These are phyloP conservation scores for Trichopus zeylanicus DNA, from an alignment of 116 monocot genomes.

Conservation along the genomic window DNA sequence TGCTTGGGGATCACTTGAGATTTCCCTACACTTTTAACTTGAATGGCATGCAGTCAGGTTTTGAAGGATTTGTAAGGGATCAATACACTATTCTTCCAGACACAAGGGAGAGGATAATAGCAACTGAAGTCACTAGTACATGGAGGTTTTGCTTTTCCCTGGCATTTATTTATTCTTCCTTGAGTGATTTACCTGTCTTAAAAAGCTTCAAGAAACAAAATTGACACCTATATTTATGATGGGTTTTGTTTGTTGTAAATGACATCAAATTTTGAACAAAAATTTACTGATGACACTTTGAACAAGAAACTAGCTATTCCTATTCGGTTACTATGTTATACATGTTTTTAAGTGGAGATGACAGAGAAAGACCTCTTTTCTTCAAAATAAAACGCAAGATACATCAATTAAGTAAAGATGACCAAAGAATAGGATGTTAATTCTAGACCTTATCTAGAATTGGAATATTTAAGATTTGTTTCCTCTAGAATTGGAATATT, in stretches of 20 bases:
- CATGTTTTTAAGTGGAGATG: no score
- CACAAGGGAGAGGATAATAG: slow-evolving; percentile 85
- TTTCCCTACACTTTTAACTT: not conserved
- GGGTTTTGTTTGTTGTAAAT: no score
- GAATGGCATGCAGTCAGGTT: slow-evolving; percentile 64
- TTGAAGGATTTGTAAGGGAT: slow-evolving; percentile 88
- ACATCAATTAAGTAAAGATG: no score
- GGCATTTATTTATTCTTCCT: not conserved
- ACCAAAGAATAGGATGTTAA: no score
- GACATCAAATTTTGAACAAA: no score
- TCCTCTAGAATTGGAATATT: not conserved
- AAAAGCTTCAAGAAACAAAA: not conserved
- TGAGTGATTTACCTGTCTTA: not conserved
- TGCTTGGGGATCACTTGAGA: not conserved
- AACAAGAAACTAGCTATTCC: no score
- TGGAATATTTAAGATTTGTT: not conserved
- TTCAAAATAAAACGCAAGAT: no score
- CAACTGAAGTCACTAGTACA: slow-evolving; percentile 74
- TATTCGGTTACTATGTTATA: no score
- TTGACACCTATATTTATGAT: not conserved
- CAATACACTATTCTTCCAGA: slow-evolving; percentile 73
- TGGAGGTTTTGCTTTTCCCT: slow-evolving; percentile 55
- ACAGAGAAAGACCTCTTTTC: no score
- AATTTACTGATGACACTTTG: no score
- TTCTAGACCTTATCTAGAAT: no score